Conservation (phyloP, 2,329 filamentous ascomycete genomes). For the Rachicladosporium sp. region DNA sequence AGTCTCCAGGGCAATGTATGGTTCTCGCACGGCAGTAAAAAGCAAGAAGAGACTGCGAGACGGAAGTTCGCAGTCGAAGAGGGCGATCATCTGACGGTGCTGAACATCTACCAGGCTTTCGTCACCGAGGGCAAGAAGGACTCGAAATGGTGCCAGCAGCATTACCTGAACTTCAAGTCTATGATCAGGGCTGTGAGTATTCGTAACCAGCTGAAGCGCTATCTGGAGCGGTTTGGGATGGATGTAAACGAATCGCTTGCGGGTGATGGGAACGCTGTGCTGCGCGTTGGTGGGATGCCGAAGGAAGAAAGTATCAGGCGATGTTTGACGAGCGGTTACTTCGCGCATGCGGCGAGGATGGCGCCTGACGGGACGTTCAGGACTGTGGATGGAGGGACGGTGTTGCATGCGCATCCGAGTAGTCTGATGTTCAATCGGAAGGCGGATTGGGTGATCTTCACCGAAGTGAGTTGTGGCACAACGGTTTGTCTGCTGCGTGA, state of each 20-base stretch:
- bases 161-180: constrained; percentile 76
- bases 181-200: constrained; percentile 76
- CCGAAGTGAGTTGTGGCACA: constrained; percentile 42
- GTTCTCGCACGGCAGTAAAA: constrained; percentile 68
- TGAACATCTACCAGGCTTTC: constrained; percentile 90
- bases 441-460: constrained; percentile 92
- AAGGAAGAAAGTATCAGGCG: constrained; percentile 65
- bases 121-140: constrained; percentile 72
- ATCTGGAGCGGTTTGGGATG: constrained; percentile 75
- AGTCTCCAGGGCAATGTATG: constrained; percentile 73
- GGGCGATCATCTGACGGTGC: constrained; percentile 81
- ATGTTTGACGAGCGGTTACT: constrained; percentile 82
- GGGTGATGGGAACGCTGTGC: constrained; percentile 10
- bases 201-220: constrained; percentile 71
- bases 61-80: constrained; percentile 83
- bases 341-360: constrained; percentile 88
- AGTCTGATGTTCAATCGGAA: constrained; percentile 94
- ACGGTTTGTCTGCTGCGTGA: no score
- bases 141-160: constrained; percentile 72
- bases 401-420: constrained; percentile 78
- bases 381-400: constrained; percentile 67
- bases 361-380: constrained; percentile 82
- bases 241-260: constrained; percentile 51
- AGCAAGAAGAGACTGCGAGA: constrained; percentile 58
- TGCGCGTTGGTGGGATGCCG: constrained; percentile 27